Base-by-base conservation (phyloP, 805 yeast genomes). In the Ogataea degrootiae region DNA sequence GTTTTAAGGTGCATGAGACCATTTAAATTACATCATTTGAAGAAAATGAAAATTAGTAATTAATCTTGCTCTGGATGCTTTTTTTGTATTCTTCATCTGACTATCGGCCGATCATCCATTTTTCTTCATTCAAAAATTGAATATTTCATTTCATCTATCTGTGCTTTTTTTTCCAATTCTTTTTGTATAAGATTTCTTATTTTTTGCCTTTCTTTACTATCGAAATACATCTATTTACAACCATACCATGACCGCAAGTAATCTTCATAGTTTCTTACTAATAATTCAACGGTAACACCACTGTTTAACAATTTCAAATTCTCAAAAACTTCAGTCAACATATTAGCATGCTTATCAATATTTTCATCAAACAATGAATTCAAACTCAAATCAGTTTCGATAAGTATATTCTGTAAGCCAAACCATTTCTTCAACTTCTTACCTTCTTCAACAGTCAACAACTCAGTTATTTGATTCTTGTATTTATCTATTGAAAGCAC, bases 331-430 rank as follows among this genome's bases (percentile, higher is more conserved):
- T 45, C 45, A 17, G 9, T 8, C 41, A 56, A 39, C 37, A 57
- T 41, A 3, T 37, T 40, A 1, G 42, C 17, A 44, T 57, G 61
- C 4, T 37, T 16, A 11, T 46, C 37, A 6, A 26, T 12, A 5
- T 16, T 40, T 38, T 52, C 46, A 16, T 33, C 41, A 29, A 51
- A 50, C 51, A 63, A 43, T 4, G 41, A 26, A 45, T 67, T 70
- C 11, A 67, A 44, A 5, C 65, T 61, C 40, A 67, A 68, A 55
- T 82, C 88, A 2, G 85, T 78, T 56, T 82, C 88, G 2, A 77
- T 63, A 34, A 82, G 53, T 0, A 77, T 46, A 1, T 49, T 44
- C 3, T 53, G 26, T 5, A 74, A 47, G 26, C 71, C 49, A 15
- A 34, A 34, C n/a, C 35, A 15, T 17, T n/a, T n/a, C 22, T 35